Evolutionary conservation across 441 rosid genomes (phyloP).

Genomic region (Gossypium trilobum): DNA sequence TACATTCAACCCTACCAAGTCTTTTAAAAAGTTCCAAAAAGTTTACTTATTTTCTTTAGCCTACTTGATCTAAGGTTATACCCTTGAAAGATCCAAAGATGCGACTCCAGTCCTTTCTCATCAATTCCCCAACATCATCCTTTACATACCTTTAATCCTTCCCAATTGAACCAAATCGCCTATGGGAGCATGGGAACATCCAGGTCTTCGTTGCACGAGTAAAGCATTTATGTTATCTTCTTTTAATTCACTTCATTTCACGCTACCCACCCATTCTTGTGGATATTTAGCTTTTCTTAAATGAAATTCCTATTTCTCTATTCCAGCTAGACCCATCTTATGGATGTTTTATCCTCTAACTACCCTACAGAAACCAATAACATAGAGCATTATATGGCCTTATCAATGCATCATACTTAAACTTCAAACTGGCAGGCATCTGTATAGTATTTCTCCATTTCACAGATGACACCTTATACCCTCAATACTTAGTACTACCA

Average conservation of each 20-base stretch:
- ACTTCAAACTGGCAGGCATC: background rate
- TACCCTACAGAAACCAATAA: background rate
- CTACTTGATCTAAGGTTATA: background rate
- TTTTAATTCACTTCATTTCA: background rate
- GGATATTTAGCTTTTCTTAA: background rate
- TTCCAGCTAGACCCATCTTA: background rate
- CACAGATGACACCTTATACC: too few species aligned
- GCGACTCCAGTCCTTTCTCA: background rate
- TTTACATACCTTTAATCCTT: background rate
- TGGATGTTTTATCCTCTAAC: background rate
- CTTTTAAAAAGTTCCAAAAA: background rate
- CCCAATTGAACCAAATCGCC: background rate
- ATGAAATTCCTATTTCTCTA: background rate
- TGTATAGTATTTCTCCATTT: background rate
- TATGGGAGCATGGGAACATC: background rate
- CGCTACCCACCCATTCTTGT: background rate
- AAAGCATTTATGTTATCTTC: background rate
- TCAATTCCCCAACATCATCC: background rate
- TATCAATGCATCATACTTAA: background rate
- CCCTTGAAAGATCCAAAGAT: background rate
- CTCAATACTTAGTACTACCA: too few species aligned
- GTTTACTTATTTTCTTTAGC: background rate
- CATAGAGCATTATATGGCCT: background rate
- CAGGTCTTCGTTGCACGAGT: background rate
- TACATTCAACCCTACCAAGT: background rate